These are phyloP conservation scores for Cyclotella choctawhatcheeana DNA, from an alignment of 108 stramenopile genomes.

Conservation along the genomic window DNA sequence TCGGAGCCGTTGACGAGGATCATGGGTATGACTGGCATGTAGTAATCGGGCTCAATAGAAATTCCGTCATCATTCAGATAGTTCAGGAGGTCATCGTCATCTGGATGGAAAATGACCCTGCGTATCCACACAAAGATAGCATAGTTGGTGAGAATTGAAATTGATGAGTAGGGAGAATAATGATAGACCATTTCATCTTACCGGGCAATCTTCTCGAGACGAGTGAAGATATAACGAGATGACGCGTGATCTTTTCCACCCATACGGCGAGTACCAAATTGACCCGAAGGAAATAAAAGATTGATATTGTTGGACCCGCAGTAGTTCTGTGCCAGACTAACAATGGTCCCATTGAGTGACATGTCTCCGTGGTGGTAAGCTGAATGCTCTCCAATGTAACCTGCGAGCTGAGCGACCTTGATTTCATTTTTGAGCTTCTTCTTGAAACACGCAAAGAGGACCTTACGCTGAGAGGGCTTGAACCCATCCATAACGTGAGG, in stretches of 20 bases:
- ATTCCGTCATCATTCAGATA: constrained; percentile 97
- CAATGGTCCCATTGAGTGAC: constrained; percentile 93
- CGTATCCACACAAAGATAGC: no score
- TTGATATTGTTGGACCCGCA: constrained; percentile 98
- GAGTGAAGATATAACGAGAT: constrained; percentile 99
- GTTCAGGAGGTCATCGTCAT: constrained; percentile 95
- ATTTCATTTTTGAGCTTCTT: constrained; percentile 97
- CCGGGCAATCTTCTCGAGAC: constrained; percentile 94
- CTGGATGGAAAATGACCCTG: constrained; percentile 95
- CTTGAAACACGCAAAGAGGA: constrained; percentile 98
- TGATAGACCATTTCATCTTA: no score
- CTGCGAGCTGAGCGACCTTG: constrained; percentile 94
- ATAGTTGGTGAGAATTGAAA: no score
- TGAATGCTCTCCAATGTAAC: constrained; percentile 95
- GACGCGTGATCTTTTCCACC: constrained; percentile 97
- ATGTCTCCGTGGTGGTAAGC: constrained; percentile 99
- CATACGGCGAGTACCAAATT: constrained; percentile 98
- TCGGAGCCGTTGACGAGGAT: constrained; percentile 88
- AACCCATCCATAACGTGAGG: constrained; percentile 97
- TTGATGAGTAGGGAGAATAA: no score
- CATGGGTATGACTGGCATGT: constrained; percentile 94
- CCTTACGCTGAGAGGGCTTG: constrained; percentile 99
- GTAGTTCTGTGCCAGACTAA: constrained; percentile 97
- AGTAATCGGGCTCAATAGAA: constrained; percentile 96
- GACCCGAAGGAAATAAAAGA: constrained; percentile 94